phyloP scores from a whole-genome alignment of 345 rosid genomes.

The Salix koriyanagi region DNA sequence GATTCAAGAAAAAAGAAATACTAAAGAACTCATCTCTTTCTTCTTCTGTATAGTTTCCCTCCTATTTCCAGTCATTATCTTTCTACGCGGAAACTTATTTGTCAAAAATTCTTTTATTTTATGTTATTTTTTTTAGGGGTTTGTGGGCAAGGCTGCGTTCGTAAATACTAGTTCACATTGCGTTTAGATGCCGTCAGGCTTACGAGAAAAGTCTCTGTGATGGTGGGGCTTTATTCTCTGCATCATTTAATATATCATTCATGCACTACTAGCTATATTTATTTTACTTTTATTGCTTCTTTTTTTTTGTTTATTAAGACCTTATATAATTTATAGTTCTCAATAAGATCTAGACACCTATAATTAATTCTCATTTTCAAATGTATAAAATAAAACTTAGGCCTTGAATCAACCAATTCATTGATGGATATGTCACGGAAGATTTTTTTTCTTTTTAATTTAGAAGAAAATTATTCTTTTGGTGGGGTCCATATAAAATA shows the following conservation, averaged over 20 bases:
- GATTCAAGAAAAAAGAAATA: constrained; percentile 29
- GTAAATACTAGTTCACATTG: constrained; percentile 36
- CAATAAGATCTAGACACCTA: too few relatives aligned
- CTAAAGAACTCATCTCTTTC: constrained; percentile 8
- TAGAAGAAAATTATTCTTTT: too few relatives aligned
- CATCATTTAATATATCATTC: constrained; percentile 25
- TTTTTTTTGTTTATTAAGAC: not conserved
- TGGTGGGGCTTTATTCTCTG: constrained; percentile 30
- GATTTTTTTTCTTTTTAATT: too few relatives aligned
- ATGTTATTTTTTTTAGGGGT: not conserved
- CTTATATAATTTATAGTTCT: not conserved
- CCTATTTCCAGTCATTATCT: constrained; percentile 47
- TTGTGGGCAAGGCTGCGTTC: not conserved
- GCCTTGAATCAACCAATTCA: too few relatives aligned
- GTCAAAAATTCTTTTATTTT: constrained; percentile 8
- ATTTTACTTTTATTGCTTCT: not conserved
- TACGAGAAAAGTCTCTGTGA: constrained; percentile 29
- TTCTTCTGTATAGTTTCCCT: constrained; percentile 19
- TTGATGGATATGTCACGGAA: too few relatives aligned
- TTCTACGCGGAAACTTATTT: constrained; percentile 78
- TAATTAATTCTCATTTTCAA: too few relatives aligned
- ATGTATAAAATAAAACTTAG: too few relatives aligned
- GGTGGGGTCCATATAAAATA: too few relatives aligned
- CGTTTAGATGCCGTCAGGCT: constrained; percentile 62
- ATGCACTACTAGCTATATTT: constrained; percentile 24